Conservation (phyloP, 306 rosid genomes). For the Rosa persica region DNA sequence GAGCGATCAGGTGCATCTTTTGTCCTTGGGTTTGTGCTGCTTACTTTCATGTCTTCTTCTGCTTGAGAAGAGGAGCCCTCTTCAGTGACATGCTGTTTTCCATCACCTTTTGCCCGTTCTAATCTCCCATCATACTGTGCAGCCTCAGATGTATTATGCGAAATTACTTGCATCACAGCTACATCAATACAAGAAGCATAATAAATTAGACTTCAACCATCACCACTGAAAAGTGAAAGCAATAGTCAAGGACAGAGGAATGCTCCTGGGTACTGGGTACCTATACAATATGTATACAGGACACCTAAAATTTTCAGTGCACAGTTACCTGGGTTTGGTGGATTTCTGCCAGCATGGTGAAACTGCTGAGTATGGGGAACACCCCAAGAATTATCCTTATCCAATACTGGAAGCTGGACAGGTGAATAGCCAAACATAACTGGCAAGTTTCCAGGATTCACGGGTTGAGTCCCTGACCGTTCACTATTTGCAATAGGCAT, state of each 20-base stretch:
- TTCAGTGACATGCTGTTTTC: conserved; percentile 62
- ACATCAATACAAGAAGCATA: conserved; percentile 29
- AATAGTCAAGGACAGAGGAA: background rate
- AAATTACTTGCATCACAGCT: conserved; percentile 51
- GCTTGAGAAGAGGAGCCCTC: conserved; percentile 71
- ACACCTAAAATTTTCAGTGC: conserved; percentile 17
- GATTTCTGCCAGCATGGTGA: conserved; percentile 63
- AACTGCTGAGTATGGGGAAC: conserved; percentile 72
- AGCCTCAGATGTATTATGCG: conserved; percentile 53
- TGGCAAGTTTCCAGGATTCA: conserved; percentile 62
- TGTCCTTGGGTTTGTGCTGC: conserved; percentile 59
- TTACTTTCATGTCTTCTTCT: conserved; percentile 71
- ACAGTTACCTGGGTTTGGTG: conserved; percentile 68
- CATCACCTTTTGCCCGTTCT: conserved; percentile 65
- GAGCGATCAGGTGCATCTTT: conserved; percentile 63
- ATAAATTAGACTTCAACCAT: conserved; percentile 23
- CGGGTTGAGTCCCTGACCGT: conserved; percentile 51
- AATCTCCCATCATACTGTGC: conserved; percentile 53
- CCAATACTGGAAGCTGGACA: conserved; percentile 76
- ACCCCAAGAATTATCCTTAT: conserved; percentile 83
- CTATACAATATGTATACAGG: background rate
- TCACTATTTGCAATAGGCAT: conserved; percentile 57
- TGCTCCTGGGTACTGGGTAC: background rate
- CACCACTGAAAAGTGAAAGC: background rate
- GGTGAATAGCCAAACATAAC: conserved; percentile 74